Base-by-base conservation (phyloP, 441 rosid species). In the Bruguiera hainesii region DNA sequence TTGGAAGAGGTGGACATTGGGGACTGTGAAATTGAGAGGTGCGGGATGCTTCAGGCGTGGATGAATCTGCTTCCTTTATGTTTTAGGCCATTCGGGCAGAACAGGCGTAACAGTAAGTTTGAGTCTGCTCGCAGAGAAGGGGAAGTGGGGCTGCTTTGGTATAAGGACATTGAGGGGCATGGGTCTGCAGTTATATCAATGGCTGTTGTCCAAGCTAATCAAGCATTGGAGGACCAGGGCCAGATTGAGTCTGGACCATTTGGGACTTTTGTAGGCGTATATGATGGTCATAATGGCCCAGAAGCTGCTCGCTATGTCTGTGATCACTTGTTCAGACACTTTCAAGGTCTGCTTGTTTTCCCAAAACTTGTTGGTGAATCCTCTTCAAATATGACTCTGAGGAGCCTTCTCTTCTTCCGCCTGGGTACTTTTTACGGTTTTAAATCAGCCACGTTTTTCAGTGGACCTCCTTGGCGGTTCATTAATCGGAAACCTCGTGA, bases 261-360 rank as follows among this genome's bases (percentile, higher is more conserved):
- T 37, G 98, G 98, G 18, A 93, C 97, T 31, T 90, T 93, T 66
- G 89, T 93, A n/a, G 97, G 96, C 19, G 85, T 93, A 58, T 93
- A 90, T 66, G 97, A 93, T 64, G 98, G 97, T 19, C 98, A 93
- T 65, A 96, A 96, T 23, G 97, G 96, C 37, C 94, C 96, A 21
- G 89, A 89, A 8, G 91, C 97, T 20, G 84, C 98, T 15, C 90
- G 94, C 37, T 89, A 84, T 55, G 94, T 85, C 72, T 84, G 94
- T 46, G 89, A 89, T 87, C 78, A 87, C 78, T 83, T 90, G 77
- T 90, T 86, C 64, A 77, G 70, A 48, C 81, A 87, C 82, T 93
- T 93, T 68, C 87, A 75, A 90, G 97, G 97, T 93, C 77, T 56
- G 88, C 63, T 60, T 18, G 50, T 63, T 68, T 63, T 30, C 46